Base-by-base conservation (phyloP, 1,284 basidiomycete species). In the Gymnopus androsaceus region DNA sequence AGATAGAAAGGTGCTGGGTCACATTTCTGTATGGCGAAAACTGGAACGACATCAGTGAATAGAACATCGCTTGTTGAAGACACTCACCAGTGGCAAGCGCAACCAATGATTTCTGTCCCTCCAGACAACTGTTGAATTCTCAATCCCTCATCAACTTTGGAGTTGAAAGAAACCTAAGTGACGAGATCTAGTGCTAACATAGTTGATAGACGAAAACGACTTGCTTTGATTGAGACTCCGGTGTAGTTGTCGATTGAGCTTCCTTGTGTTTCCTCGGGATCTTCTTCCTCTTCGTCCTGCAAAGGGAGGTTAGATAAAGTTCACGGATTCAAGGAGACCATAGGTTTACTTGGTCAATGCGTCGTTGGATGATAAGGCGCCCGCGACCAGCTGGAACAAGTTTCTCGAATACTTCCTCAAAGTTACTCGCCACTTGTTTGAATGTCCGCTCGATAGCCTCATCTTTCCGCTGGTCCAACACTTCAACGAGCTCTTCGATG, bases 1-100 rank as follows among this genome's bases (percentile, higher is more conserved):
- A 99, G 81, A 73, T 99, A 99, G 78, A 99, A 99, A 0, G 97
- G 97, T 0, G 97, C 97, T 1, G 97, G 97, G 68, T 99, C 97
- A 71, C 95, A 98, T 73, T 97, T 98, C 71, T 99, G 97, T 64
- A 99, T 99, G 7, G 96, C 95, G 68, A 99, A 99, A 17, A 99
- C 95, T 90, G 52, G 36, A 28, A 40, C 0, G 41, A 21, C 46
- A 19, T 53, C 19, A 51, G 56, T 40, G 31, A 5, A 21, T 51
- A 12, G 11, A 37, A 31, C 19, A 3, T 56, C 4, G 48, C 28
- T 37, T 14, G 34, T 19, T n/a, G 25, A 40, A 15, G 27, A 33
- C 1, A 59, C 74, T 37, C 60, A 92, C 92, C 92, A 31, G 93
- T 90, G 1, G 97, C 94, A 27, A 99, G 85, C 0, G 97, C 97